Conservation (phyloP, 257 asterid genomes). For the Solanum appendiculatum region DNA sequence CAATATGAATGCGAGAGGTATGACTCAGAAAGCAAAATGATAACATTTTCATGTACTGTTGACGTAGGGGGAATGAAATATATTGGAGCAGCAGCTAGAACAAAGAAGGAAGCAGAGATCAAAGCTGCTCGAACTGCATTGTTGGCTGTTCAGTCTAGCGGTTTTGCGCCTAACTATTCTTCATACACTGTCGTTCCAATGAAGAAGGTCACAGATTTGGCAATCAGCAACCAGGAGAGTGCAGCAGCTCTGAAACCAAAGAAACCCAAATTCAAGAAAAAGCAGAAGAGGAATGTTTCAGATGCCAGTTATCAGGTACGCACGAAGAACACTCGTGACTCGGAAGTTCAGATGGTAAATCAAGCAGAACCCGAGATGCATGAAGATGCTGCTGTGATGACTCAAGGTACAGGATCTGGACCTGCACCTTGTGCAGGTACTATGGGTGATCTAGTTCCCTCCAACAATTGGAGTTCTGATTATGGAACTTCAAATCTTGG, state of each 20-base stretch:
- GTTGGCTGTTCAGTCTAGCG: constrained; percentile 64
- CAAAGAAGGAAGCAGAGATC: constrained; percentile 86
- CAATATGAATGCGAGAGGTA: constrained; percentile 46
- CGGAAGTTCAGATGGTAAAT: constrained; percentile 12
- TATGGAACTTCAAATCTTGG: neutral
- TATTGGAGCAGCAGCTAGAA: constrained; percentile 70
- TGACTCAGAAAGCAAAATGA: constrained; percentile 25
- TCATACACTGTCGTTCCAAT: constrained; percentile 65
- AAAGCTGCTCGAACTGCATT: constrained; percentile 97
- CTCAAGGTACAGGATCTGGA: constrained; percentile 6
- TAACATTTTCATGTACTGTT: constrained; percentile 46
- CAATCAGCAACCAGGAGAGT: constrained; percentile 38
- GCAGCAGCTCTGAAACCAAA: constrained; percentile 52
- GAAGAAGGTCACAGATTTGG: constrained; percentile 46
- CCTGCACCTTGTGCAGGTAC: neutral
- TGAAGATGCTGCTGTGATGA: neutral
- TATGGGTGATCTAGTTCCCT: neutral
- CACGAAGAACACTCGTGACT: neutral
- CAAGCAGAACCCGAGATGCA: constrained; percentile 4
- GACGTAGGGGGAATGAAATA: constrained; percentile 76
- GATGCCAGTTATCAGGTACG: constrained; percentile 3
- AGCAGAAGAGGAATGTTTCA: constrained; percentile 25
- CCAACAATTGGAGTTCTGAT: neutral
- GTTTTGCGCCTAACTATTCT: constrained; percentile 25
- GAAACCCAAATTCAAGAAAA: constrained; percentile 45